Base-by-base conservation (phyloP, 805 yeast species). In the Kregervanrija pseudodelftensis region DNA sequence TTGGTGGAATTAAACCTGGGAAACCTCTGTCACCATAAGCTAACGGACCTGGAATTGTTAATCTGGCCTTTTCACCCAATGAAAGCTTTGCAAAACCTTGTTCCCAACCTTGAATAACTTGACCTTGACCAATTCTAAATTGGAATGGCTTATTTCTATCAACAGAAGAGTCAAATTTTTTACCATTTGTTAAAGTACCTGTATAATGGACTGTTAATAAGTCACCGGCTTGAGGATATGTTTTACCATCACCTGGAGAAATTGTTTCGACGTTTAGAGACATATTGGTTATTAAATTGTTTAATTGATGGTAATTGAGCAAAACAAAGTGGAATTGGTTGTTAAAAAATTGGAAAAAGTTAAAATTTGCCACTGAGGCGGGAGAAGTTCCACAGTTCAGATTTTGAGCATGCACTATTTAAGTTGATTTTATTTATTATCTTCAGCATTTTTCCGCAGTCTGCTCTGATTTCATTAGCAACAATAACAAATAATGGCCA, bases 61-160 rank as follows among this genome's bases (percentile, higher is more conserved):
- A 74, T 64, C 84, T 77, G 42, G 97, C 96, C 74, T 84, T 85
- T 70, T 93, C 88, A 59, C 98, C 98, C 42, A 89, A 77, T 43
- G 95, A 84, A 64, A 91, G 75, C 69, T 89, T 80, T 45, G 97
- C 96, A 64, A 89, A 87, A 50, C 90, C 95, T 60, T 80, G 85
- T 62, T 90, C 97, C 97, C 97, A 91, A 55, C 97, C 98, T 63
- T 80, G 80, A 71, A 91, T 91, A 55, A 91, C 97, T 71, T 85
- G 95, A 53, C 97, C 96, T 54, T 86, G 95, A 67, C 98, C 97
- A 63, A 91, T 87, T 69, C 73, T 70, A 67, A 95, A 85, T 67
- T 87, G 91, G 82, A 91, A 91, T 54, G 98, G 96, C 67, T 84
- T 80, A 62, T 93, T 93, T 72, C 97, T 83, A 75, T 88, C 95